phyloP scores from a whole-genome alignment of 106 monocot species.

The Phalaenopsis equestris region DNA sequence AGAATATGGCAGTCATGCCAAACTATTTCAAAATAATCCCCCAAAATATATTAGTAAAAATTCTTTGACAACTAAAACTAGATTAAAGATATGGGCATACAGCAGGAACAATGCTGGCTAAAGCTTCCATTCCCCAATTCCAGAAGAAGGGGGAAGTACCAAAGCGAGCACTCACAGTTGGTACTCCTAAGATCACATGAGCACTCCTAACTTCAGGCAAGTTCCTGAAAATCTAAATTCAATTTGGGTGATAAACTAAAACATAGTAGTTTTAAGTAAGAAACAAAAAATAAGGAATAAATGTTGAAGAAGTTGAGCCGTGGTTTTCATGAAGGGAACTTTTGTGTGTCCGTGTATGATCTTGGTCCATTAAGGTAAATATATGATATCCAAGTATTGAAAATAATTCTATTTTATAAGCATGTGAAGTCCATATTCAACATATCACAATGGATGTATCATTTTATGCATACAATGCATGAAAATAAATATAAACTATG shows the following conservation, averaged over 20 bases:
- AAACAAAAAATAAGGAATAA: background rate
- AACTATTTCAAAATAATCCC: background rate
- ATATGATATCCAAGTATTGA: background rate
- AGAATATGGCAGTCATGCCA: background rate
- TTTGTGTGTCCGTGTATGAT: background rate
- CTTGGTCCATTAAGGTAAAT: background rate
- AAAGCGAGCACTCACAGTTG: conserved; percentile 93
- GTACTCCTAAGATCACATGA: conserved; percentile 79
- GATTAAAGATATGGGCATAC: conserved; percentile 30
- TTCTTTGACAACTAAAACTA: background rate
- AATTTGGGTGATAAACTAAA: background rate
- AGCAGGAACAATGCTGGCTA: conserved; percentile 64
- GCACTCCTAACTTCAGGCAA: conserved; percentile 84
- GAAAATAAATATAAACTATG: background rate
- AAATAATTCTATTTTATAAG: background rate
- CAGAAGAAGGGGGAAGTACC: conserved; percentile 94
- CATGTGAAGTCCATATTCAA: background rate
- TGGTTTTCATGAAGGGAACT: background rate
- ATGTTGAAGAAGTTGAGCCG: background rate
- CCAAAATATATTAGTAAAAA: background rate
- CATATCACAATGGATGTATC: background rate
- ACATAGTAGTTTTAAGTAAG: background rate
- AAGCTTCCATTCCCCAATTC: conserved; percentile 90
- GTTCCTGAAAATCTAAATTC: conserved; percentile 39
- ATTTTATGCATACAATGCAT: background rate